Base-by-base conservation (phyloP, 441 rosid genomes). In the Omphalea diandra region DNA sequence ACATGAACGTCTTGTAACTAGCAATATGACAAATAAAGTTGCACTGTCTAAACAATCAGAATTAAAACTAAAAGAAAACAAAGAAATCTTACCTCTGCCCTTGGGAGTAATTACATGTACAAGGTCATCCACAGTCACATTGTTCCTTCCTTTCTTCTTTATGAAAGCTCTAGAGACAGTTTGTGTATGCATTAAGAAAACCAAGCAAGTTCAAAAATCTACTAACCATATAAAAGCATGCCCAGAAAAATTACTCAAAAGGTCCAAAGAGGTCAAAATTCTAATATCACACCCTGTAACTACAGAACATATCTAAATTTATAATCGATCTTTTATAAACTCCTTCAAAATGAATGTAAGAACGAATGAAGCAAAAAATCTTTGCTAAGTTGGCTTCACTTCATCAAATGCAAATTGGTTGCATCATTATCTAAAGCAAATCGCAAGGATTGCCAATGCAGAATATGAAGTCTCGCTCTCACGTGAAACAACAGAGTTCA, bases 71-170 rank as follows among this genome's bases (percentile, higher is more conserved):
- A n/a, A 27, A 46, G 18, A 58, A 60, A 31, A 73, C 47, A 7
- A 31, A 65, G 20, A 73, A n/a, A 24, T n/a, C 65, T 11, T 50
- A 89, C 97, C 96, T 93, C 98, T 86, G 78, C 97, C 98, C 77
- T 87, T 86, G 2, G 96, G 94, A 46, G 97, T 88, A 61, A 91
- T 88, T 20, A 82, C 85, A 70, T 83, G 84, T 49, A 91, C 80
- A n/a, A 93, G 91, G 70, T 93, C 96, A 76, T 93, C 98, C 29
- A 93, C 87, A 35, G 89, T 88, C 35, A 91, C 94, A 76, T 87
- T 87, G 74, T 83, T 85, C 73, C 93, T 87, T 22, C 96, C 96
- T 78, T 89, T 91, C 87, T 90, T 88, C 87, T 81, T 87, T 50
- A 82, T 76, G 77, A 79, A 86, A 58, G 86, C 88, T 87, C 98